A percentile compares a stretch with the other conserved stretches of the same genome.
These are phyloP conservation scores for Sclerotinia minor DNA, from an alignment of 2,329 filamentous ascomycete species.

Conservation along the genomic window DNA sequence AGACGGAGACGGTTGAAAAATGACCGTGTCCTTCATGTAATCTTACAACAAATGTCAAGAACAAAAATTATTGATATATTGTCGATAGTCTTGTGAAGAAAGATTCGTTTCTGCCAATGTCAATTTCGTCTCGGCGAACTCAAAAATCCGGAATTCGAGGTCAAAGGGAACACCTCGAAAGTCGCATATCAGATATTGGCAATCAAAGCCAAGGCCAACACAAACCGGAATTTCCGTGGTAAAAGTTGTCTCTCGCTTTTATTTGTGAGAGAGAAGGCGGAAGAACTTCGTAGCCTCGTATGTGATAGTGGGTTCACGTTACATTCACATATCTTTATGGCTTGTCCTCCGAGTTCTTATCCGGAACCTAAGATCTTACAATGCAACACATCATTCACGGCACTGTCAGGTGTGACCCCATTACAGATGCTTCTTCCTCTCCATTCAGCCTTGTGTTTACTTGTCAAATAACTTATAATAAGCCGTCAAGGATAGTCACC, in stretches of 20 bases:
- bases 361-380: conserved; percentile 9
- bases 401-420: neutral
- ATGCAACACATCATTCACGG: conserved; percentile 5
- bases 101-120: conserved; percentile 9
- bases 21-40: neutral
- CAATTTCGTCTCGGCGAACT: neutral
- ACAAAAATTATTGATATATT: too few species aligned
- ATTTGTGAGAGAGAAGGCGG: neutral
- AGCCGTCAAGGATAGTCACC: conserved; percentile 9
- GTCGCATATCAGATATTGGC: conserved; percentile 15
- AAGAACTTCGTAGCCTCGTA: conserved; percentile 18
- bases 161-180: neutral
- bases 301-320: neutral
- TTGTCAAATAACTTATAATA: neutral
- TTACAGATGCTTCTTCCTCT: neutral
- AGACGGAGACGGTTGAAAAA: neutral
- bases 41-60: neutral
- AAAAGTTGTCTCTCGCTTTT: too few species aligned
- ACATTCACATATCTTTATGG: conserved; percentile 3
- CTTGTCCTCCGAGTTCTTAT: neutral
- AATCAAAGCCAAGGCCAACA: neutral
- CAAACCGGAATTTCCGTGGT: neutral
- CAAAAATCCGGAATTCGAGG: neutral
- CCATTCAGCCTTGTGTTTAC: conserved; percentile 13
- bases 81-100: conserved; percentile 3